Conservation (phyloP, 768 basidiomycete species). For the Multifurca ochricompacta region DNA sequence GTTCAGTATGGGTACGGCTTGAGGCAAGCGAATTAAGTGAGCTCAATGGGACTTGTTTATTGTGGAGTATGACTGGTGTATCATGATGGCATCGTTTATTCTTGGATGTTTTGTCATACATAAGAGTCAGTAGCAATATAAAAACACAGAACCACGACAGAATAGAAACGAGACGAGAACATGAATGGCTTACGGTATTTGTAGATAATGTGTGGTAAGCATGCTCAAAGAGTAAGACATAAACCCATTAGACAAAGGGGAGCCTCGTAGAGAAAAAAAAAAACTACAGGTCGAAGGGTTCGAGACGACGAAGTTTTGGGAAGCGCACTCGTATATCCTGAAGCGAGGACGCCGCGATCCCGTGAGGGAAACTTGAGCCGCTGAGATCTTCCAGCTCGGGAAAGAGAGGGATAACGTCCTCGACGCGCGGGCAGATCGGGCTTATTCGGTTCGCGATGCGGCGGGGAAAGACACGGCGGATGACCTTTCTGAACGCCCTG, state of each 20-base stretch:
- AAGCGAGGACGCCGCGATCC: constrained; percentile 10
- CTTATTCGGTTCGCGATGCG: constrained; percentile 12
- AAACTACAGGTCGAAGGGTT: constrained; percentile 9
- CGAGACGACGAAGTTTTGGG: constrained; percentile 17
- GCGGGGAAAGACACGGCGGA: constrained; percentile 5
- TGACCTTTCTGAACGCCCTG: constrained; percentile 1
- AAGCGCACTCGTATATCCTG: constrained; percentile 16
- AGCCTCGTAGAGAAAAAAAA: not conserved
- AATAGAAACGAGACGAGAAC: not conserved
- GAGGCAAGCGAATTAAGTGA: not conserved
- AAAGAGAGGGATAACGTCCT: constrained; percentile 18
- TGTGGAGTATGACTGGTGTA: not conserved
- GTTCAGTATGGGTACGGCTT: not conserved
- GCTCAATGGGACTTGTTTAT: not conserved
- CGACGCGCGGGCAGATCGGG: constrained; percentile 11
- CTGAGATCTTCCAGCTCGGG: constrained; percentile 17
- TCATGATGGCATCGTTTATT: not conserved
- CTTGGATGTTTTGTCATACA: not conserved
- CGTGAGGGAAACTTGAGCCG: constrained; percentile 13
- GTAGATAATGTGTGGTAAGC: constrained; percentile 3
- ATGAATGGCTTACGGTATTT: not conserved
- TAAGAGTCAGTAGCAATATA: not conserved
- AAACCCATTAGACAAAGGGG: not conserved
- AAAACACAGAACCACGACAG: not conserved
- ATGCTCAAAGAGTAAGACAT: not conserved